Base-by-base conservation (phyloP, 2,329 filamentous ascomycete genomes). In the Penicillium paneum region DNA sequence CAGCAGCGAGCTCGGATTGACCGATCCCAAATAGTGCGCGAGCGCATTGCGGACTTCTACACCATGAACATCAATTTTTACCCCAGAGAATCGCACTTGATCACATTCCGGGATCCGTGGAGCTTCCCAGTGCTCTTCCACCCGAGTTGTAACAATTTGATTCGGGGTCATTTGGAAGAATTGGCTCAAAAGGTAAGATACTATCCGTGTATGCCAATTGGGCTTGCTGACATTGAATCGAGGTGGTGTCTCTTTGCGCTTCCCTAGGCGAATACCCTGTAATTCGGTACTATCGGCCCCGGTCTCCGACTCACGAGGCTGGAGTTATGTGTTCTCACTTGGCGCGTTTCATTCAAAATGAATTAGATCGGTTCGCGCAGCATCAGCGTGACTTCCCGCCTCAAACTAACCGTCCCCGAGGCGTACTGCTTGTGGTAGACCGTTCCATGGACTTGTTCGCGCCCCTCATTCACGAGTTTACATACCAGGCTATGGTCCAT, bases 401-500 rank as follows among this genome's bases (percentile, higher is more conserved):
- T 0, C 73, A 72, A n/a, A 75, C 75, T 4, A 82, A 85, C 47
- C 81, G 93, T 49, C 93, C 92, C 7, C 87, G 90, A 60, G 90
- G 90, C 36, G 84, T 91, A 0, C 82, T 99, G 0, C 79, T 96
- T 66, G 88, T 99, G 57, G 90, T 91, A 1, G 94, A 97, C 71
- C 84, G 94, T 58, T 90, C 91, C 8, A 94, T 99, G 88, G 94
- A 99, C 71, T 75, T 97, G 3, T 85, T 88, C 76, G 87, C 93
- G 0, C 94, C 94, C 1, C 76, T 97, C 11, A 70, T 97, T 4
- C 94, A 99, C 74, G 94, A 99, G 67, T 97, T 99, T 70, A 97
- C 94, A 12, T 99, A 97, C 71, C 94, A 99, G 74, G 91, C 94
- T 47, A 97, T 99, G 93, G 93, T 91, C 3, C 90, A 97, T 72